phyloP scores from a whole-genome alignment of 495 filamentous ascomycete genomes.

The Talaromyces trachyspermus region DNA sequence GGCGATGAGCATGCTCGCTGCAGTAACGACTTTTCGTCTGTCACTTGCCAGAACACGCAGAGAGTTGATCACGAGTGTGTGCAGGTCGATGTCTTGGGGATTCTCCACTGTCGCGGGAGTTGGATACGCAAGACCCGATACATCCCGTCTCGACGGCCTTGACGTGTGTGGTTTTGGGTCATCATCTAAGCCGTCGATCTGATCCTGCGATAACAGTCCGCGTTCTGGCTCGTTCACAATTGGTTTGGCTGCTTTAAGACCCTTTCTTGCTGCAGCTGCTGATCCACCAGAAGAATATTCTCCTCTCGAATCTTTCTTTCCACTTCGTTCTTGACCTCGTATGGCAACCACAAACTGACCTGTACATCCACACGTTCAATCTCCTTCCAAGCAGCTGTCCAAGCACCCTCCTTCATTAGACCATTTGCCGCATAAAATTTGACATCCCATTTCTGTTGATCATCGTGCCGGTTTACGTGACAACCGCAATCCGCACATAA shows the following conservation, averaged over 20 bases:
- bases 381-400: conserved; percentile 89
- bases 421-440: conserved; percentile 92
- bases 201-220: conserved; percentile 8
- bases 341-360: conserved; percentile 63
- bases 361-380: conserved; percentile 98
- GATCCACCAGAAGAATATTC: too few relatives aligned
- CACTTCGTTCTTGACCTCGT: conserved; percentile 40
- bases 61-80: conserved; percentile 60
- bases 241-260: conserved; percentile 8
- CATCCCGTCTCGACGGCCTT: not conserved
- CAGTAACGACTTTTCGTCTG: conserved; percentile 62
- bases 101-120: not conserved
- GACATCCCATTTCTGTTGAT: conserved; percentile 64
- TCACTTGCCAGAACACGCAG: conserved; percentile 60
- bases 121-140: conserved; percentile 7
- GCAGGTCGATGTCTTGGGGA: conserved; percentile 36
- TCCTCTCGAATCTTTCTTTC: conserved; percentile 32
- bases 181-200: conserved; percentile 14
- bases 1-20: conserved; percentile 51
- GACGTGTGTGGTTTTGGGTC: not conserved
- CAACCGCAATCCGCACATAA: conserved; percentile 57
- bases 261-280: conserved; percentile 7
- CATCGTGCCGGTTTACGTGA: conserved; percentile 41
- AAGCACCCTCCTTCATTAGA: conserved; percentile 83
- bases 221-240: conserved; percentile 4